phyloP scores from a whole-genome alignment of 495 filamentous ascomycete genomes.

The Jackrogersella minutella region DNA sequence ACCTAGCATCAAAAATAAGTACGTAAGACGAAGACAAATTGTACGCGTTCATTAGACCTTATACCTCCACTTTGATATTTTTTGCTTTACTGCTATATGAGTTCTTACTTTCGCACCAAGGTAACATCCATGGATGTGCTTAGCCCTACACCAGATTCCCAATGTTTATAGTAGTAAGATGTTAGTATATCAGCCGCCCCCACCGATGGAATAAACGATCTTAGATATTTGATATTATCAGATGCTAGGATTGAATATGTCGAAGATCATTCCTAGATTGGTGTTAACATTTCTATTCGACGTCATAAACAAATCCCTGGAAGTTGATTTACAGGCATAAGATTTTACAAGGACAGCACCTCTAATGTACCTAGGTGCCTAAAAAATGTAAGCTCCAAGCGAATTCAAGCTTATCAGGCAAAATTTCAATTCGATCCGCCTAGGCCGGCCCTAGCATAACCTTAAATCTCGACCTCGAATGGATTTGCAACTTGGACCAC shows the following conservation, averaged over 20 bases:
- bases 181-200: background rate
- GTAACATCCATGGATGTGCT: no score
- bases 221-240: background rate
- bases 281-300: conserved; percentile 9
- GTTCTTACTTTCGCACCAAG: background rate
- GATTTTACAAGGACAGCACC: background rate
- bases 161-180: no score
- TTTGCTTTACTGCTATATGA: background rate
- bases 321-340: conserved; percentile 5
- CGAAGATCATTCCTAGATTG: conserved; percentile 6
- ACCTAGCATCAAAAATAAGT: background rate
- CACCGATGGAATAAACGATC: background rate
- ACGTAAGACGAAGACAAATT: background rate
- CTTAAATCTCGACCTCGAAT: conserved; percentile 7
- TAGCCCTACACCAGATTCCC: no score
- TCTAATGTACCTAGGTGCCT: no score
- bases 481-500: conserved; percentile 9
- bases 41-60: background rate
- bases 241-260: conserved; percentile 4
- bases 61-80: no score
- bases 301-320: conserved; percentile 10
- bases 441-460: conserved; percentile 17
- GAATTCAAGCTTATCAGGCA: conserved; percentile 4
- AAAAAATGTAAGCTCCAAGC: background rate
- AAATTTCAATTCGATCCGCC: conserved; percentile 13